Base-by-base conservation (phyloP, 2,329 filamentous ascomycete species). In the Dendrostoma leiphaemia region DNA sequence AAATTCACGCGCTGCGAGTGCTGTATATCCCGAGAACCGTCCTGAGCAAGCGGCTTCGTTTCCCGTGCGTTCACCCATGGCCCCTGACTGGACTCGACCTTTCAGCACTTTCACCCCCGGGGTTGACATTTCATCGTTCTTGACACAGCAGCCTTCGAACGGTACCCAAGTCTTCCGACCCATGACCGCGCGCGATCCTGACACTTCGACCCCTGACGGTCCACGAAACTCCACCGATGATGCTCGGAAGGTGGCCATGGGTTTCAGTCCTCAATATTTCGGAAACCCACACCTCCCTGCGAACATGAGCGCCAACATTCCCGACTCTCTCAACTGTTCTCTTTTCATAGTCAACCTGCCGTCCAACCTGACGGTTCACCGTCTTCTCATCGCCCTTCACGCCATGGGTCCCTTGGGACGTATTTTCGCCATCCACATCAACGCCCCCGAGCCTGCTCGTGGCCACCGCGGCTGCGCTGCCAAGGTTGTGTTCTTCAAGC, bases 301-400 rank as follows among this genome's bases (percentile, higher is more conserved):
- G 9, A 78, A 78, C 64, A 67, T 64, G 40, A 72, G 70, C 2
- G 74, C 73, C 4, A 45, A 67, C 31, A 73, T 77, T 31, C 65
- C 71, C 0, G 64, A 72, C 29, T 56, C 63, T 3, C 52, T 72
- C 29, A 83, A 81, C 63, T 80, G 78, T 29, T 72, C 77, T 0
- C 66, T 83, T 1, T 83, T 79, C 74, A 59, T 84, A 24, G 78
- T 74, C 2, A 77, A 79, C 47, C 70, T 84, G 0, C 77, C 80
- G 0, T 68, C 74, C 0, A 58, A 69, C 49, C 64, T 77, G 38
- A 73, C 68, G 2, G 69, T 74, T 37, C 59, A 64, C 24, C 68
- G 75, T 59, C 75, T 83, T 1, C 72, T 83, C 1, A 54, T 61
- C 1, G 58, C 67, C 3, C 73, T 83, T 40, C 70, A 72, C 10